Base-by-base conservation (phyloP, 345 rosid species). In the Rhizophora mangle region DNA sequence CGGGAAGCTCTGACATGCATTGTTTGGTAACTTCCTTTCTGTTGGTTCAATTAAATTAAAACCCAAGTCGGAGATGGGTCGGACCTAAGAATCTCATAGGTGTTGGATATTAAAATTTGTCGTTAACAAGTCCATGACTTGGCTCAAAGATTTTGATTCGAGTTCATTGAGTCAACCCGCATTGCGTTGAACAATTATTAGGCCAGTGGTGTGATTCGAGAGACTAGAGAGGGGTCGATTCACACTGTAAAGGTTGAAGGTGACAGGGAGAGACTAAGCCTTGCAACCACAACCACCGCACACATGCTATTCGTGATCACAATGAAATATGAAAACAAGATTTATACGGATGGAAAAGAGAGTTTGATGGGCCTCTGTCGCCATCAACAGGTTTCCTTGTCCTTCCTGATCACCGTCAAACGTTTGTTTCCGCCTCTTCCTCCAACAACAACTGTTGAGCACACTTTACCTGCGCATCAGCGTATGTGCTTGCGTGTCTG, bases 201-300 rank as follows among this genome's bases (percentile, higher is more conserved):
- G n/a, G 2, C 20, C 4, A 18, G 6, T 13, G 36, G 51, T 36
- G 6, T 9, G 24, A 24, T 34, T 18, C 16, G 58, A 53, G 37
- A 34, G 37, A 34, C 19, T 58, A 68, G 30, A 63, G 68, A 65
- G 54, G 66, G 32, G 62, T 53, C 56, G 61, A 62, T 76, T 81
- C 77, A 78, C 64, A 67, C 74, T 66, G 72, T 72, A 83, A 85
- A 81, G 93, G 76, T 84, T 77, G 96, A 86, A 79, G 82, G 78
- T 19, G 91, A 90, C 84, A 26, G 0, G 68, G 60, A 57, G 74
- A 73, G 65, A 65, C 75, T 66, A 72, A 69, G 8, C 82, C 78
- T 62, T 58, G 51, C 76, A 37, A 86, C 75, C 56, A 20, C n/a
- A 9, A 8, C 81, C 72, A 81, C 86, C 89, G 72, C 89, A 83